Evolutionary conservation across 2,329 filamentous ascomycete species (phyloP).

Genomic region (Xylaria sp.): DNA sequence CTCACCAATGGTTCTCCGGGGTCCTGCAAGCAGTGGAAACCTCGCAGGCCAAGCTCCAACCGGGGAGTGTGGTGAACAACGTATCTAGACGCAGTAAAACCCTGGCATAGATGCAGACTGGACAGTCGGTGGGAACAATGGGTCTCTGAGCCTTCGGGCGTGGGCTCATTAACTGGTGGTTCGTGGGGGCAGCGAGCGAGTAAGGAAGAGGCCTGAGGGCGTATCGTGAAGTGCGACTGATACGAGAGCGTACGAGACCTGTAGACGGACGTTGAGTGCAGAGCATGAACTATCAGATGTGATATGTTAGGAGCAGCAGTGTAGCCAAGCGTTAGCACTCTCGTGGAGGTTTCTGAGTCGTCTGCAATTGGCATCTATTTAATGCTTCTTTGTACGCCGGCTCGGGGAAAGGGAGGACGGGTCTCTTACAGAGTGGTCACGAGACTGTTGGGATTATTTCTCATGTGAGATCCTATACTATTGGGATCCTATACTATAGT

Average conservation of each 20-base stretch:
- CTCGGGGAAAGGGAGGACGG: too few species aligned
- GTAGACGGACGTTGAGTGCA: neutral
- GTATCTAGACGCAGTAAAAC: too few species aligned
- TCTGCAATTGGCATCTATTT: neutral
- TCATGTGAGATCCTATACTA: neutral
- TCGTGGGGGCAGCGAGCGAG: too few species aligned
- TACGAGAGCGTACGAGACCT: neutral
- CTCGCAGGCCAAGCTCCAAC: constrained; percentile 4
- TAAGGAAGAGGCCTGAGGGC: too few species aligned
- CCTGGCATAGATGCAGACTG: too few species aligned
- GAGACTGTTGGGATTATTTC: constrained; percentile 2
- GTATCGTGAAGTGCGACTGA: too few species aligned
- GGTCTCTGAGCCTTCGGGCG: too few species aligned
- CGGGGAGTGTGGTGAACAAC: too few species aligned
- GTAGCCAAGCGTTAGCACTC: neutral
- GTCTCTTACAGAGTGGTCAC: constrained; percentile 7
- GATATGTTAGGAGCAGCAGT: neutral
- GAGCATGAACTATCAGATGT: neutral
- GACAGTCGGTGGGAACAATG: too few species aligned
- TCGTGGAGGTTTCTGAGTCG: neutral
- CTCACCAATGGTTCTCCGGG: neutral
- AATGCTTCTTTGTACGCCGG: neutral
- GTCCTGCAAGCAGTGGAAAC: constrained; percentile 1
- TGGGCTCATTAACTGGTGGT: too few species aligned
- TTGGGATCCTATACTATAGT: neutral